Evolutionary conservation across 179 eudicot species (phyloP), one percentile per base, ranked within the genome.

Genomic region (Beta lomatogona): DNA sequence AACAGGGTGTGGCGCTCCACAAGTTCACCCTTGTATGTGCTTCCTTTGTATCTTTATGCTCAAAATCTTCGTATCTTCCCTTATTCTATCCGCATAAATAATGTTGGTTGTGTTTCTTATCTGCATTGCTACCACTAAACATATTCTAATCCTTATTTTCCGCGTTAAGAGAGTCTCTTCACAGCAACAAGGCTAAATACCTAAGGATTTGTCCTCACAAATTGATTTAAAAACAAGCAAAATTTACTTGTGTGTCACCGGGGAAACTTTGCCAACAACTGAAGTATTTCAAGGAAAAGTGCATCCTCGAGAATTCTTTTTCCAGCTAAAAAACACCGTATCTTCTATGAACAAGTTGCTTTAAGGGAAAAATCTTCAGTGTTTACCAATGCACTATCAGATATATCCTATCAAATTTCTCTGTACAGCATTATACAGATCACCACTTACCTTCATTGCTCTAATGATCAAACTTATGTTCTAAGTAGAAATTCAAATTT

Each of bases 401-500:
- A 69, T 6, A 5, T 7, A 15, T 13, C 71, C 72, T 36, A 25
- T 63, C 68, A 63, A 8, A 36, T 68, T 66, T 68, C 41, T 36
- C 72, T 41, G 9, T n/a, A 44, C 7, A 36, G 16, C 16, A 36
- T 19, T 18, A 18, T 6, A 36, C 52, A 68, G 11, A 68, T 41
- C 50, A 8, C 6, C 11, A 15, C 44, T 76, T 18, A 61, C 13
- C 70, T 46, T 41, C 19, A 61, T 28, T 21, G 31, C 63, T 68
- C 2, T 13, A 52, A 81, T 67, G 18, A 25, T 4, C 36, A 25
- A 63, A 61, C 9, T 64, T 19, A 19, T 69, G 66, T 76, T 63
- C 48, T 77, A 55, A 11, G 8, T 31, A 77, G 67, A 77, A 45
- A 46, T 36, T 60, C 68, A 81, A 48, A 44, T 18, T 8, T 21